These are phyloP conservation scores for Sicyos baderoa DNA, from an alignment of 306 rosid species.

Conservation along the genomic window DNA sequence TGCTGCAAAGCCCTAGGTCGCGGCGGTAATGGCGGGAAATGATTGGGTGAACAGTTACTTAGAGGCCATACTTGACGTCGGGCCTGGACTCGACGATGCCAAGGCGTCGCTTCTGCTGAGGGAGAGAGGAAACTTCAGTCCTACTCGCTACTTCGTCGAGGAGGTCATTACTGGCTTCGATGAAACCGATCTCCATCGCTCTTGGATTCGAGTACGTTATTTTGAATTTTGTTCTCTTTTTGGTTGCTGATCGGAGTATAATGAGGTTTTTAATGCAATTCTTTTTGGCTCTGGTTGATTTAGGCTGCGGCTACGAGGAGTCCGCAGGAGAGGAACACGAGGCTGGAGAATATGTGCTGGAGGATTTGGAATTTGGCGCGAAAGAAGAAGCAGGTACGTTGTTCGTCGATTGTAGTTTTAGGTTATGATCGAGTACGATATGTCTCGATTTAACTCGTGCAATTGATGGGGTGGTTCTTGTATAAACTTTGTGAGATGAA, in stretches of 20 bases:
- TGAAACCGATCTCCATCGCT: constrained; percentile 56
- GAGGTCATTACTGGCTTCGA: constrained; percentile 56
- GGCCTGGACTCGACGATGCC: constrained; percentile 44
- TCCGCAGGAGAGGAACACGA: constrained; percentile 51
- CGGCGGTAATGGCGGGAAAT: constrained; percentile 46
- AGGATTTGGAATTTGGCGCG: constrained; percentile 67
- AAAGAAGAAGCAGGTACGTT: constrained; percentile 48
- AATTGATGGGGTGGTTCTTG: not conserved
- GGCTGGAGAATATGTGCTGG: constrained; percentile 62
- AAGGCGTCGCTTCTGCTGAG: constrained; percentile 43
- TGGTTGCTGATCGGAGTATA: not conserved
- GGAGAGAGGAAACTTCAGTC: constrained; percentile 50
- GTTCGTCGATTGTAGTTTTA: constrained; percentile 4
- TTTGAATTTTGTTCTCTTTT: not conserved
- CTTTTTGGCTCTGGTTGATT: not conserved
- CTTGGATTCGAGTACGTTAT: constrained; percentile 43
- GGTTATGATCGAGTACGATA: not conserved
- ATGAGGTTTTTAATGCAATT: not conserved
- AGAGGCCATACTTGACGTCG: constrained; percentile 57
- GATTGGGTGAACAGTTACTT: constrained; percentile 52
- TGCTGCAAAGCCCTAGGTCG: not conserved
- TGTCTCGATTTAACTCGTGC: not conserved
- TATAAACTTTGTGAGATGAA: not conserved
- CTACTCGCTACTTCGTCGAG: constrained; percentile 56
- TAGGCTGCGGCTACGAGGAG: constrained; percentile 61